Conservation (phyloP, 2,329 filamentous ascomycete genomes). For the Septoria petroselini region DNA sequence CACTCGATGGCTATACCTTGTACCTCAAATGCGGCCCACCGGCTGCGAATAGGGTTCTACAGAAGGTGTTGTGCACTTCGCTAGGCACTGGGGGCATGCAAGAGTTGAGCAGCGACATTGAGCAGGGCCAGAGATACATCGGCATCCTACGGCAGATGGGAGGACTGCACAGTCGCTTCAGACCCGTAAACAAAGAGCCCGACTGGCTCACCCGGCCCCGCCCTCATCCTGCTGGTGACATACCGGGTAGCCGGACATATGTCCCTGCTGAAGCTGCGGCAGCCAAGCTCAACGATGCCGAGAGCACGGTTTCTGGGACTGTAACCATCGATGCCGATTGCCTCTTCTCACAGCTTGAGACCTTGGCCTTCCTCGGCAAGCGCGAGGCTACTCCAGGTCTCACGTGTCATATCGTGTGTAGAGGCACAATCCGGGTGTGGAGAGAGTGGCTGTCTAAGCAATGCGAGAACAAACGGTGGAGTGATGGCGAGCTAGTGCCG, state of each 20-base stretch:
- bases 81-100: conserved; percentile 62
- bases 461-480: conserved; percentile 34
- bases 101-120: conserved; percentile 36
- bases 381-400: conserved; percentile 59
- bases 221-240: conserved; percentile 48
- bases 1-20: conserved; percentile 61
- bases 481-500: conserved; percentile 32
- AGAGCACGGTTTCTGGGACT: conserved; percentile 52
- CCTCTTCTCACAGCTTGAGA: conserved; percentile 71
- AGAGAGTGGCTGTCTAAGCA: conserved; percentile 64
- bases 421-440: conserved; percentile 68
- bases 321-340: conserved; percentile 67
- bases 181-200: conserved; percentile 59
- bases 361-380: conserved; percentile 65
- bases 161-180: conserved; percentile 67
- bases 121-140: conserved; percentile 35
- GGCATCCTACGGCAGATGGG: conserved; percentile 53
- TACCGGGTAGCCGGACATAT: conserved; percentile 47
- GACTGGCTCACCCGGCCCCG: conserved; percentile 38
- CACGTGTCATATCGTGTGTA: conserved; percentile 64
- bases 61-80: conserved; percentile 66
- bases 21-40: conserved; percentile 79
- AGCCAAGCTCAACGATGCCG: conserved; percentile 19
- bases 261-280: conserved; percentile 21
- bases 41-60: conserved; percentile 63